These are phyloP conservation scores for Penicillium malachiteum DNA, from an alignment of 495 filamentous ascomycete genomes.

Conservation along the genomic window DNA sequence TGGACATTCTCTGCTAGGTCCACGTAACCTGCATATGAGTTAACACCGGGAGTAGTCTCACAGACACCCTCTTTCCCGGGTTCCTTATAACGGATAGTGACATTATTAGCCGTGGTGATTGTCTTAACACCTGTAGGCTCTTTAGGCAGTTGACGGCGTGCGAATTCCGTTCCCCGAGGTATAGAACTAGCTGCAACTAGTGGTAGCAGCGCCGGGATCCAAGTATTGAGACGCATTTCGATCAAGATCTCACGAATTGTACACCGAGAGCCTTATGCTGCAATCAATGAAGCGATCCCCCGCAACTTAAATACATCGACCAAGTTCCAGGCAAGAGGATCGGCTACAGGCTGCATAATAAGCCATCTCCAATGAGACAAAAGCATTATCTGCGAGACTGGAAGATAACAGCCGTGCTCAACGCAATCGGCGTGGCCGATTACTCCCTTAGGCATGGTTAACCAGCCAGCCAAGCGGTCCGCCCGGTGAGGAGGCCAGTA, in stretches of 20 bases:
- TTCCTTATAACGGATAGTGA: conserved; percentile 44
- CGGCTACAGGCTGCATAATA: neutral
- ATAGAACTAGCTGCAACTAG: conserved; percentile 25
- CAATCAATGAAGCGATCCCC: too few species aligned
- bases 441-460: conserved; percentile 2
- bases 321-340: neutral
- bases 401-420: neutral
- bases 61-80: conserved; percentile 48
- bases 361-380: neutral
- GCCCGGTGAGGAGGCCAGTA: conserved; percentile 4
- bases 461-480: conserved; percentile 5
- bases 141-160: conserved; percentile 42
- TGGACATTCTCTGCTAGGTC: conserved; percentile 40
- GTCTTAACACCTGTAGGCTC: conserved; percentile 56
- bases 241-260: neutral
- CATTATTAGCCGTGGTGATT: conserved; percentile 57
- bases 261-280: too few species aligned
- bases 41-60: conserved; percentile 52
- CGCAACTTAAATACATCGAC: neutral
- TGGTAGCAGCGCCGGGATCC: conserved; percentile 25
- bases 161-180: conserved; percentile 15
- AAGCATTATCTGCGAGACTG: neutral
- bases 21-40: conserved; percentile 43
- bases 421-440: conserved; percentile 1
- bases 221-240: conserved; percentile 29